Evolutionary conservation across 768 basidiomycete species (phyloP).

Genomic region (Tricholoma sp.): DNA sequence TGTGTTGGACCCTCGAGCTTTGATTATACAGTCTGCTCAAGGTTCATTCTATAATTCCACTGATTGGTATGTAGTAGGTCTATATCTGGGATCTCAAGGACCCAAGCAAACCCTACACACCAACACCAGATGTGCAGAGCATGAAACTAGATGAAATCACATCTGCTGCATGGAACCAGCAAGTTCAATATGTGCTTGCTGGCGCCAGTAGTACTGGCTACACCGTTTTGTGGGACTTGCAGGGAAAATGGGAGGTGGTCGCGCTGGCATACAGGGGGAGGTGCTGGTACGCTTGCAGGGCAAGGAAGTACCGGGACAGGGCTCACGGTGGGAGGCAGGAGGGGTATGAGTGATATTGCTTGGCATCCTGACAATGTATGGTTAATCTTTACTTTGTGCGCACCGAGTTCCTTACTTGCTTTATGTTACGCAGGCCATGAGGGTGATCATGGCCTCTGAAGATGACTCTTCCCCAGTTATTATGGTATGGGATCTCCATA

Average conservation of each 20-base stretch:
- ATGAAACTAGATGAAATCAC: constrained; percentile 94
- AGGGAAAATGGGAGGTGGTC: constrained; percentile 90
- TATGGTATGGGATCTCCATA: constrained; percentile 98
- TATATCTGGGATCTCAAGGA: constrained; percentile 96
- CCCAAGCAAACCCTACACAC: constrained; percentile 82
- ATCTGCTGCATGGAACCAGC: constrained; percentile 91
- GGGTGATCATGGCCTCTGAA: constrained; percentile 94
- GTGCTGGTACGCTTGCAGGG: constrained; percentile 69
- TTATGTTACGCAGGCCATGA: constrained; percentile 63
- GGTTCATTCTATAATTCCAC: neutral
- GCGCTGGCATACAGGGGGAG: constrained; percentile 86
- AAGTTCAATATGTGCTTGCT: constrained; percentile 90
- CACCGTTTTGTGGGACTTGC: constrained; percentile 96
- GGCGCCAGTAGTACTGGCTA: constrained; percentile 91
- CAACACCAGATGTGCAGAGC: constrained; percentile 68
- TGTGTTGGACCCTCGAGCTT: too few species aligned
- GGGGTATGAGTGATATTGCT: constrained; percentile 96
- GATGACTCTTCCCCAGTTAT: constrained; percentile 94
- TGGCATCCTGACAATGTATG: constrained; percentile 97
- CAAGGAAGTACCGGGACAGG: constrained; percentile 52
- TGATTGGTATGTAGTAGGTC: constrained; percentile 45
- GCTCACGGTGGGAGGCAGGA: constrained; percentile 71
- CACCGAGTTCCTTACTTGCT: constrained; percentile 12
- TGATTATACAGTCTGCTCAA: too few species aligned
- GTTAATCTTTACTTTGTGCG: constrained; percentile 7